Conservation (phyloP, 257 asterid species). For the Primulina eburnea region DNA sequence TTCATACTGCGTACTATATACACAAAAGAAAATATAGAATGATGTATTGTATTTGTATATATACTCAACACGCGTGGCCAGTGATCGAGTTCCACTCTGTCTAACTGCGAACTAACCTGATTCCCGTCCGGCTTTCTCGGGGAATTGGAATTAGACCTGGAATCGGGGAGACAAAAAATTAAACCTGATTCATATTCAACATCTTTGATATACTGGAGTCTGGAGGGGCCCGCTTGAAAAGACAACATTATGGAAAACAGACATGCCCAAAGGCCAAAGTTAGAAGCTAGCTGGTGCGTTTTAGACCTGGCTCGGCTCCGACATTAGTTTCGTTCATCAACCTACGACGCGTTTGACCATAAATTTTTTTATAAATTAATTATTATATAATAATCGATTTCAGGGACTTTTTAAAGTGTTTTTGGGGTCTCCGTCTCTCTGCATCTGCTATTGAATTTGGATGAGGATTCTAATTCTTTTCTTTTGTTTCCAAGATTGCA, state of each 20-base stretch:
- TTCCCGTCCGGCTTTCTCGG: not conserved
- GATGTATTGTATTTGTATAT: not conserved
- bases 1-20: too few species aligned
- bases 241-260: not conserved
- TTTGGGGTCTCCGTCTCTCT: too few species aligned
- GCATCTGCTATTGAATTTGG: too few species aligned
- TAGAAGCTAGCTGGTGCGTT: not conserved
- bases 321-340: too few species aligned
- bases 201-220: not conserved
- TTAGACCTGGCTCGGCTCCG: not conserved
- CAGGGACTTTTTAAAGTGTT: too few species aligned
- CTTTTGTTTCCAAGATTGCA: too few species aligned
- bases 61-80: not conserved
- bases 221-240: not conserved
- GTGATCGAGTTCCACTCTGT: not conserved
- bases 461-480: too few species aligned
- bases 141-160: not conserved
- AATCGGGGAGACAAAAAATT: not conserved
- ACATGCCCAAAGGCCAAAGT: slow-evolving; percentile 10
- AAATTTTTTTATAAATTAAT: too few species aligned
- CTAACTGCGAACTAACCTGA: not conserved
- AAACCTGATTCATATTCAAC: not conserved
- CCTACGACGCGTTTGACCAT: not conserved
- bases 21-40: too few species aligned
- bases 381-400: too few species aligned